phyloP scores from a whole-genome alignment of 2,329 filamentous ascomycete species.

The Metarhizium guizhouense region DNA sequence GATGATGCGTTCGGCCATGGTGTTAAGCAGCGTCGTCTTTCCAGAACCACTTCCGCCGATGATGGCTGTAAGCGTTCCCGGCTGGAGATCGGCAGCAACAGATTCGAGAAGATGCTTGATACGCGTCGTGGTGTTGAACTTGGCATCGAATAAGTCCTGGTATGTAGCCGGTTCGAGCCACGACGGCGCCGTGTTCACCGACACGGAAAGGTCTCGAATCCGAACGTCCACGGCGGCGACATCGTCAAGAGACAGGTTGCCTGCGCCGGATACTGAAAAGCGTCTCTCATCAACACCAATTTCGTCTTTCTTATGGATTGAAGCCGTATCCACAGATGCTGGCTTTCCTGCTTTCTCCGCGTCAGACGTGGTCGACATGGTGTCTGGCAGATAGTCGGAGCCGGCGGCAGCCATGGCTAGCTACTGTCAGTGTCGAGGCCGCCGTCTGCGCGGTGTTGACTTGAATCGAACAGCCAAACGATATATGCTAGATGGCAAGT shows the following conservation, averaged over 20 bases:
- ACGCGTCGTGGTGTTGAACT: conserved; percentile 25
- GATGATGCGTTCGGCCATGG: conserved; percentile 60
- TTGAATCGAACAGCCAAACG: neutral
- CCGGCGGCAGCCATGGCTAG: neutral
- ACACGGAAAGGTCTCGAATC: conserved; percentile 44
- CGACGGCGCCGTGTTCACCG: conserved; percentile 49
- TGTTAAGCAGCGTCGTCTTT: conserved; percentile 64
- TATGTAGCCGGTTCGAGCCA: conserved; percentile 40
- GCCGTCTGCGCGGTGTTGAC: neutral
- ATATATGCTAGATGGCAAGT: neutral
- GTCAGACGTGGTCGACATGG: conserved; percentile 8
- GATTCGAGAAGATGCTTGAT: conserved; percentile 50
- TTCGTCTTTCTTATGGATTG: conserved; percentile 6
- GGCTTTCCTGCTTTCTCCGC: conserved; percentile 22
- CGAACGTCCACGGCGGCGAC: conserved; percentile 47
- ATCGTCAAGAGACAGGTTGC: conserved; percentile 36
- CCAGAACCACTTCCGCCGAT: conserved; percentile 67
- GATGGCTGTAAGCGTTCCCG: conserved; percentile 64
- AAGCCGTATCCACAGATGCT: conserved; percentile 23
- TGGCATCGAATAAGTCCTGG: conserved; percentile 27
- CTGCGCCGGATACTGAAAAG: conserved; percentile 23
- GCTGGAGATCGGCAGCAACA: conserved; percentile 53
- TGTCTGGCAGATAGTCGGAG: neutral
- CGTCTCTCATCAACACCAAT: conserved; percentile 8
- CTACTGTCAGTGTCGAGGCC: neutral